Base-by-base conservation (phyloP, 2,329 filamentous ascomycete species). In the Talaromyces sp. region DNA sequence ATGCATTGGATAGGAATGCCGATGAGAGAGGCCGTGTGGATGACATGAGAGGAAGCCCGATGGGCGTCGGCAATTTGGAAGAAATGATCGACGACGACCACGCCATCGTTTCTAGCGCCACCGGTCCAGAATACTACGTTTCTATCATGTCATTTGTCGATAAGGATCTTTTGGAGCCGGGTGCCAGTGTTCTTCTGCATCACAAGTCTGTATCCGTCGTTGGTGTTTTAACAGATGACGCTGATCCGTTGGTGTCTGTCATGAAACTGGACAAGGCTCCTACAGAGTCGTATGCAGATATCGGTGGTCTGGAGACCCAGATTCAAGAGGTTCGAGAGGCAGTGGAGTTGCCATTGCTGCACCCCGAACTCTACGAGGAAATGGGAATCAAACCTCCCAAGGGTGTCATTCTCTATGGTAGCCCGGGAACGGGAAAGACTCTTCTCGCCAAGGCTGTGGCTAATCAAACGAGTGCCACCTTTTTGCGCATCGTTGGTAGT, bases 71-170 rank as follows among this genome's bases (percentile, higher is more conserved):
- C 64, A 98, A 95, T 62, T 81, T 99, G 67, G 95, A 99, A 78
- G 95, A 99, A 81, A 89, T 99, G 82, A 99, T 99, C 73, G 95
- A 99, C 71, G 95, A 99, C 75, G 95, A 99, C 79, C 95, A 99
- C 72, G 95, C 95, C 64, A 99, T 99, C 72, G 95, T 99, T 38
- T 97, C 93, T 19, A 96, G 92, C 75, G 96, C 95, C 0, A 98
- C 95, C 7, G 95, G 95, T 0, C 95, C 95, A 1, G 95, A 99
- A 77, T 99, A 96, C 84, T 99, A 98, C 76, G 95, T 99, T 67
- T 97, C 93, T 68, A 99, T 99, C 84, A 98, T 98, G 95, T 97
- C 93, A 59, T 99, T 99, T 71, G 95, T 99, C 66, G 95, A 99
- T 82, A 99, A 99, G 79, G 95, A 99, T 71, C 86, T 99, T 4